Evolutionary conservation across 306 rosid species (phyloP), one percentile per base, ranked within the genome.

Genomic region (Rosa persica): DNA sequence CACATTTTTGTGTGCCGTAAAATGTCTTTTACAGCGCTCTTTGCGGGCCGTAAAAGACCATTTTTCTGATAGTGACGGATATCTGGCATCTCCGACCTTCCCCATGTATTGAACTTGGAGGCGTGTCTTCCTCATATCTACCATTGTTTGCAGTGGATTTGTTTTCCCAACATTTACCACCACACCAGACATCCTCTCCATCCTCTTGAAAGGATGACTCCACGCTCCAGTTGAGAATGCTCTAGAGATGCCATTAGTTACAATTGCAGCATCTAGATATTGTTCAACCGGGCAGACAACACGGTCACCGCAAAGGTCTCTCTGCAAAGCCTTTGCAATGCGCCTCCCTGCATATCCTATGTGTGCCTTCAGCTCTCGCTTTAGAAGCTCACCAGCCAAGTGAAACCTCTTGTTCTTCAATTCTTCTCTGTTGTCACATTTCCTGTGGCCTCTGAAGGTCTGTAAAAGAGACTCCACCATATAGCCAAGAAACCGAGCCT

Each of bases 201-300:
- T 39, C 85, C 87, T 85, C 82, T 94, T 94, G 75, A 81, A 92
- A 13, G 96, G 88, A 85, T 94, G 98, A 17, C 90, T 73, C 98
- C 98, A 94, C 12, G 97, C 97, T 66, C 98, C 97, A 10, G 96
- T 94, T 39, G 98, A 94, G 84, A 94, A 94, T 70, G 98, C 97
- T 80, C 98, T 83, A 48, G 93, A 87, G 51, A 94, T 89, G 81
- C 97, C 98, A 73, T 94, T 94, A 39, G 98, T 89, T 55, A 94
- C 89, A 66, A 94, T 90, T 48, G 97, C 88, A 58, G 98, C 95
- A 73, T 92, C 97, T 10, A 94, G 84, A 84, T 94, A 94, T 74
- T 89, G 88, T 74, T 94, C 98, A 79, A 92, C 79, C 8, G 85
- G 92, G 4, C 88, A 92, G 30, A 94, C 83, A 0, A 71, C 84